Evolutionary conservation across 1,139 yeast species (phyloP).

Genomic region (Blastobotrys illinoisensis): DNA sequence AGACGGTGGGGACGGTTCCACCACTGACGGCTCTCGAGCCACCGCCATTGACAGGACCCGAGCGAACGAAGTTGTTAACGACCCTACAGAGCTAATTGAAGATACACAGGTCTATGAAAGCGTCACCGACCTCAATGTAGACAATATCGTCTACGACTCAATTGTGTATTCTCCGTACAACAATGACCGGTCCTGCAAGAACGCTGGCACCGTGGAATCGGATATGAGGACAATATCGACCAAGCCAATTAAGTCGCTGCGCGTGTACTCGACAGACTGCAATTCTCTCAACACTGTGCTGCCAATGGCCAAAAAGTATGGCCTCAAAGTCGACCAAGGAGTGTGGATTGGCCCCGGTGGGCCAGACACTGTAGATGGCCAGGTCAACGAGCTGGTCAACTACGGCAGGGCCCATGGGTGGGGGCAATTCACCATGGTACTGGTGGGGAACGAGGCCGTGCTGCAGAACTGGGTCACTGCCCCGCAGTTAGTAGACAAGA

Average conservation of each 20-base stretch:
- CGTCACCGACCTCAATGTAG: neutral
- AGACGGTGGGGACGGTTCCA: neutral
- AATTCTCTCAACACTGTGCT: slow-evolving; percentile 58
- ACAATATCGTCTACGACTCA: slow-evolving; percentile 26
- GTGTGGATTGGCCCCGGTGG: slow-evolving; percentile 67
- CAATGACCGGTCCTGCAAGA: slow-evolving; percentile 62
- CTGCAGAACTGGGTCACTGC: slow-evolving; percentile 55
- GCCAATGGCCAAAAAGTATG: slow-evolving; percentile 55
- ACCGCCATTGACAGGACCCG: neutral
- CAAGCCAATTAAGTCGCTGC: slow-evolving; percentile 58
- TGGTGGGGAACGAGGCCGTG: slow-evolving; percentile 86
- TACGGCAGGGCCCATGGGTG: slow-evolving; percentile 48
- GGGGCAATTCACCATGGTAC: slow-evolving; percentile 65
- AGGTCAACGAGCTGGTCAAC: slow-evolving; percentile 48
- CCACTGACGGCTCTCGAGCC: neutral
- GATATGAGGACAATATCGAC: slow-evolving; percentile 55
- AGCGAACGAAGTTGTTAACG: neutral
- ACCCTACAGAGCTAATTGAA: neutral
- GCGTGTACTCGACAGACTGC: slow-evolving; percentile 87
- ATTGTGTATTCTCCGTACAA: slow-evolving; percentile 80
- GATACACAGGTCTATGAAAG: neutral
- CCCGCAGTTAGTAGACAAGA: slow-evolving; percentile 54
- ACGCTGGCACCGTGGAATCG: slow-evolving; percentile 43
- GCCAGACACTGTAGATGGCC: slow-evolving; percentile 58
- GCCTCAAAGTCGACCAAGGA: slow-evolving; percentile 77